Conservation (phyloP, 306 rosid species). For the Canavalia ensiformis region DNA sequence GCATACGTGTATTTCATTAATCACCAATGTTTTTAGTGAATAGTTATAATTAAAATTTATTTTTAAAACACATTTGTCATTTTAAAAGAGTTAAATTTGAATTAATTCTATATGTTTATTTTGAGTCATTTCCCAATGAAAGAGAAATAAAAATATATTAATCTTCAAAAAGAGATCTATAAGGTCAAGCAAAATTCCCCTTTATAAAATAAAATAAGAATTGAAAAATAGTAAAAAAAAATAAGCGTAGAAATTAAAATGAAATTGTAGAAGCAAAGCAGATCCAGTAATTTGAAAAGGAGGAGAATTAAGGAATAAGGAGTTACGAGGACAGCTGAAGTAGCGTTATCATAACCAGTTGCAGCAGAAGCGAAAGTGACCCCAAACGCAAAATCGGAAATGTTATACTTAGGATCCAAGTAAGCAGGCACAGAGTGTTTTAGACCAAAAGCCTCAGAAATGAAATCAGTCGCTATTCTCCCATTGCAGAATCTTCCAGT, state of each 20-base stretch:
- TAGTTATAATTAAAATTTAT: neutral
- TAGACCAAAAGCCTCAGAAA: conserved; percentile 73
- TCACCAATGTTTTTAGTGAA: neutral
- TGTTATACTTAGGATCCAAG: conserved; percentile 79
- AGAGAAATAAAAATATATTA: neutral
- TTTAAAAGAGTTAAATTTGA: neutral
- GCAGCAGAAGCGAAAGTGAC: conserved; percentile 96
- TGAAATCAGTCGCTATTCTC: conserved; percentile 77
- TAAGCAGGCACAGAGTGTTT: conserved; percentile 75
- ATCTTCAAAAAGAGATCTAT: neutral
- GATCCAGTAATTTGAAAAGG: neutral
- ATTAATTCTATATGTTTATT: neutral
- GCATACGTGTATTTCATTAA: neutral
- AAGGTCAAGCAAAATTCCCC: no score
- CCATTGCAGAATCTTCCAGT: conserved; percentile 95
- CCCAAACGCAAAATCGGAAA: conserved; percentile 81
- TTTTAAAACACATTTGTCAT: neutral
- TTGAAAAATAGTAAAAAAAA: neutral
- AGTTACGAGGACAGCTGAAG: conserved; percentile 77
- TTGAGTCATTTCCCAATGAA: neutral
- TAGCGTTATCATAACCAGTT: conserved; percentile 89
- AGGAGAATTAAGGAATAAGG: conserved; percentile 24
- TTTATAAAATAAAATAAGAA: neutral
- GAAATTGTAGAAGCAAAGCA: neutral
- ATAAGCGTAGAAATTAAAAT: no score